Evolutionary conservation across 1,284 basidiomycete genomes (phyloP).

Genomic region (Ceratobasidium papillatum): DNA sequence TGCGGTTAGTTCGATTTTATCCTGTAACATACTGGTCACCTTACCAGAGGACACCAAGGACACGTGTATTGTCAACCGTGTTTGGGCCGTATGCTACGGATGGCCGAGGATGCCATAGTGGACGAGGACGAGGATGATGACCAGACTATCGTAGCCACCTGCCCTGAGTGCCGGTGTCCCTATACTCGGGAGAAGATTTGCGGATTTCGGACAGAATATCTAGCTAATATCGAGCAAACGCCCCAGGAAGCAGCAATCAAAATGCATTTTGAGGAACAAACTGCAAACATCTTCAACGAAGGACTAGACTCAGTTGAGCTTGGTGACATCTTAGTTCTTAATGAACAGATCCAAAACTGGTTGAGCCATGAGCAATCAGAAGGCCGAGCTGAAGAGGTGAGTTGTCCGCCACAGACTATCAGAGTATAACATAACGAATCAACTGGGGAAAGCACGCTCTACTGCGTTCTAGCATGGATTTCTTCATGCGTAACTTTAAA

Average conservation of each 20-base stretch:
- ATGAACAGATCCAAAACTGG: slow-evolving; percentile 6
- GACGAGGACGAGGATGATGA: neutral
- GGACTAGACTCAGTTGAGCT: neutral
- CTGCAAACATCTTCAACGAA: neutral
- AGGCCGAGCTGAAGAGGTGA: slow-evolving; percentile 7
- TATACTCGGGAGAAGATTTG: slow-evolving; percentile 14
- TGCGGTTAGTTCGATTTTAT: neutral
- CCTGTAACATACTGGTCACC: neutral
- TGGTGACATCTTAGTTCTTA: neutral
- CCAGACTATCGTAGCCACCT: neutral
- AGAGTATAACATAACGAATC: too few species aligned
- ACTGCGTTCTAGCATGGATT: slow-evolving; percentile 1
- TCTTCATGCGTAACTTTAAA: too few species aligned
- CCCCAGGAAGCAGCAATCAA: neutral
- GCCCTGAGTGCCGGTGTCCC: slow-evolving; percentile 5
- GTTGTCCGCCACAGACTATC: neutral
- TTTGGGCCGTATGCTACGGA: neutral
- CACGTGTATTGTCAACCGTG: slow-evolving; percentile 8
- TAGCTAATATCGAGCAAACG: neutral
- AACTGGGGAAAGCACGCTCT: neutral
- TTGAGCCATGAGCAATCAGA: neutral
- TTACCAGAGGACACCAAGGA: neutral
- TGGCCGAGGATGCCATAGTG: neutral
- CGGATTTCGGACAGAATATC: neutral
- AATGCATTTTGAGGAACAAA: neutral